A percentile compares a stretch with the other conserved stretches of the same genome.
Evolutionary conservation across 2,329 filamentous ascomycete genomes (phyloP).

Genomic region (Penicillium sclerotiorum): DNA sequence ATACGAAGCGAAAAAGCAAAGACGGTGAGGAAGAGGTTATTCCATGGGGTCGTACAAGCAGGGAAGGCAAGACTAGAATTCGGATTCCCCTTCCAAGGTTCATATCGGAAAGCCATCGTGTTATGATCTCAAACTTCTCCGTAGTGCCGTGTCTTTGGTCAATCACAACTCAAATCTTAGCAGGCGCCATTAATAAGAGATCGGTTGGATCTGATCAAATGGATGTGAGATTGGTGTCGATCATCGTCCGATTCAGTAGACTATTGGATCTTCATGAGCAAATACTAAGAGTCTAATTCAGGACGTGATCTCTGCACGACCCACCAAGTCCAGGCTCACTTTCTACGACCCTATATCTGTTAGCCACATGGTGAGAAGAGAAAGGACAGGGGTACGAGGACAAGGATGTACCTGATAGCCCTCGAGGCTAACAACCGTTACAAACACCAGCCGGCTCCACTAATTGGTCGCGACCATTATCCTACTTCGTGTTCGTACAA

Average conservation of each 20-base stretch:
- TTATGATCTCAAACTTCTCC: too few species aligned
- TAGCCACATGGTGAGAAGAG: background rate
- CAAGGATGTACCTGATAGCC: too few species aligned
- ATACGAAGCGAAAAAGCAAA: background rate
- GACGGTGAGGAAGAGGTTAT: background rate
- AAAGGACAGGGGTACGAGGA: too few species aligned
- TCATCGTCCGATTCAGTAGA: background rate
- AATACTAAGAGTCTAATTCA: background rate
- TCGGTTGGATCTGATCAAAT: background rate
- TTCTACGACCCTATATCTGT: background rate
- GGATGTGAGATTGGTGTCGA: background rate
- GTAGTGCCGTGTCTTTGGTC: too few species aligned
- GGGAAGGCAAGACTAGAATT: background rate
- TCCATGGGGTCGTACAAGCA: background rate
- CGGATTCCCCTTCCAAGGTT: background rate
- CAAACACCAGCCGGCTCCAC: too few species aligned
- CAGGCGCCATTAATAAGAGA: too few species aligned
- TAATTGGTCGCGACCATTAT: too few species aligned
- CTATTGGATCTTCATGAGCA: background rate
- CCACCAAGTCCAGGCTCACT: background rate
- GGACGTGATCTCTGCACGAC: background rate
- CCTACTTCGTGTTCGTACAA: too few species aligned
- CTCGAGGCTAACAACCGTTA: too few species aligned
- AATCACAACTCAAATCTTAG: too few species aligned
- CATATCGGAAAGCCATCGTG: too few species aligned